Base-by-base conservation (phyloP, 2,329 filamentous ascomycete species). In the Elsinoe ampelina region DNA sequence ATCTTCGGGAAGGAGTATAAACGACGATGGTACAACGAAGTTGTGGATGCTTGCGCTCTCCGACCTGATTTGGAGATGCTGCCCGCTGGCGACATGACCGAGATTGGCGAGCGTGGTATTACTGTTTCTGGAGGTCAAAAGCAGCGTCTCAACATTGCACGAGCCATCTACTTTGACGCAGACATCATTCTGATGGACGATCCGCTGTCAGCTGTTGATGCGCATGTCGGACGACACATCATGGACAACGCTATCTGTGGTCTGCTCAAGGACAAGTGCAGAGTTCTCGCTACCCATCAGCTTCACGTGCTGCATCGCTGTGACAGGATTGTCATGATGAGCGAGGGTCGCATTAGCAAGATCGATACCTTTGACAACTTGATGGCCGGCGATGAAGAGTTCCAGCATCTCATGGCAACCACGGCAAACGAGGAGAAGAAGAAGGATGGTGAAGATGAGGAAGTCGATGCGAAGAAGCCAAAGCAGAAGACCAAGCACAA, bases 91-190 rank as follows among this genome's bases (percentile, higher is more conserved):
- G 93, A 97, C 64, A 72, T 80, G 63, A 98, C 92, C 0, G 92
- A 97, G 69, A 95, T 97, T 66, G 93, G 92, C 22, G 93, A 97
- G 70, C 84, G 90, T 60, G 92, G 93, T 55, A 96, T 97, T 66
- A 97, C 90, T 1, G 87, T 97, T 1, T 95, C 90, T 15, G 92
- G 93, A 57, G 92, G 92, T 1, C 92, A 97, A 71, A 96, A 96
- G 71, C 92, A 96, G 70, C 83, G 93, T 10, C 76, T 96, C 63
- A 97, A 96, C 67, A 96, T 97, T 66, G 93, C 93, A 15, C 81
- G 93, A 55, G 82, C 82, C 1, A 84, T 85, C 55, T 85, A 84
- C 64, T 84, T 83, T 66, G 72, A 84, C 60, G 77, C 81, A 0
- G 80, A 83, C 60, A 77, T 84, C 50, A 71, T 84, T 1, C 72